Conservation (phyloP, 495 filamentous ascomycete species). For the Parathielavia hyrcaniae region DNA sequence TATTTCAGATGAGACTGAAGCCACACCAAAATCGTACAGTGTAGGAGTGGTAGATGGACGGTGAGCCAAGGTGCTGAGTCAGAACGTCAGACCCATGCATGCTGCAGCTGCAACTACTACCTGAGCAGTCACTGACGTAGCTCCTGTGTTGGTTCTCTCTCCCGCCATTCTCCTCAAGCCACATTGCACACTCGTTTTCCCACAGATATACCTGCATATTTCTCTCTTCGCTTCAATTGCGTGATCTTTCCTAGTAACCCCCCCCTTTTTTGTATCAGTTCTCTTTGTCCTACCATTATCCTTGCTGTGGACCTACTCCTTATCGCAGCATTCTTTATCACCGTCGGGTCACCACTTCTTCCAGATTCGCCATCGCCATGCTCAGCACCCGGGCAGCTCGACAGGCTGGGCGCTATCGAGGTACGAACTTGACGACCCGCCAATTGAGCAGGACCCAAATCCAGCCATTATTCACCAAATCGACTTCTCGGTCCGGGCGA, state of each 20-base stretch:
- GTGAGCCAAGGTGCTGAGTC: background rate
- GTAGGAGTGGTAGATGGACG: background rate
- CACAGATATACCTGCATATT: background rate
- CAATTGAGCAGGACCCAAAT: constrained; percentile 6
- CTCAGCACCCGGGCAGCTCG: constrained; percentile 13
- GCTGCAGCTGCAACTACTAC: background rate
- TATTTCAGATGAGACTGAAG: too few relatives aligned
- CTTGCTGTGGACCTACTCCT: background rate
- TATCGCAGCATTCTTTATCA: background rate
- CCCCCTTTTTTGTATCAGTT: too few relatives aligned
- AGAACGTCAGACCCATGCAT: background rate
- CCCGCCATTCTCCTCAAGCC: too few relatives aligned
- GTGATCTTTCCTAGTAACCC: background rate
- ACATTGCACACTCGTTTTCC: background rate
- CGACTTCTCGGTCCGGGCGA: background rate
- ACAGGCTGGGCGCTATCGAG: constrained; percentile 7
- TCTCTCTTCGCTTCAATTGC: background rate
- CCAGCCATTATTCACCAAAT: constrained; percentile 13
- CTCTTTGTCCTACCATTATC: background rate
- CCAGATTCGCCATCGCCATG: constrained; percentile 12
- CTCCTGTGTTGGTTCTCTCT: background rate
- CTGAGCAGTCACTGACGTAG: background rate
- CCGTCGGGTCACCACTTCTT: constrained; percentile 7
- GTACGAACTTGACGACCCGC: constrained; percentile 1
- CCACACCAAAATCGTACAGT: too few relatives aligned